Evolutionary conservation across 2,329 filamentous ascomycete species (phyloP).

Genomic region (Arthrinium phaeospermum): DNA sequence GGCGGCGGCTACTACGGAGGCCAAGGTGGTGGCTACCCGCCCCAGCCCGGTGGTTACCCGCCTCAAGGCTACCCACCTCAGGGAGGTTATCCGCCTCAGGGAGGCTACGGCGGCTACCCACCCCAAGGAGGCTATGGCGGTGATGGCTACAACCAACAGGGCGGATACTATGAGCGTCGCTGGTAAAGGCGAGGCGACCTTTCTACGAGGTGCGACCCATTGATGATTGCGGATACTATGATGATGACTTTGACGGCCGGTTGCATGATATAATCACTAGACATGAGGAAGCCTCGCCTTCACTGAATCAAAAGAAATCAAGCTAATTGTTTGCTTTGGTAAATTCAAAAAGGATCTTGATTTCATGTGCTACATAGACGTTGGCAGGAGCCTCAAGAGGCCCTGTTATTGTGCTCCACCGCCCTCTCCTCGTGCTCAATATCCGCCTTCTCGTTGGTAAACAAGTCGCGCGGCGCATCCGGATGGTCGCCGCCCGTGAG

Average conservation of each 20-base stretch:
- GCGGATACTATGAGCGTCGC: slow-evolving; percentile 5
- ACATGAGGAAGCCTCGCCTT: not conserved
- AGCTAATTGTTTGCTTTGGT: not conserved
- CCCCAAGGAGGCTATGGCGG: not conserved
- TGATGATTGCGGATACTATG: not conserved
- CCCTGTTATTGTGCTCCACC: not conserved
- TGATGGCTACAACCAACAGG: slow-evolving; percentile 9
- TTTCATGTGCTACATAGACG: not conserved
- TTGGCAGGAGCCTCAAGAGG: not conserved
- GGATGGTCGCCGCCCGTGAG: slow-evolving; percentile 7
- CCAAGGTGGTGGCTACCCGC: not conserved
- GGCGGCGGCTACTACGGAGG: too few species aligned
- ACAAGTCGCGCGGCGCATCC: not conserved
- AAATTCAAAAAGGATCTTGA: not conserved
- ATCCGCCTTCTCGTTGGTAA: not conserved
- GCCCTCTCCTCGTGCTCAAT: slow-evolving; percentile 12
- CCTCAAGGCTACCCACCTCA: not conserved
- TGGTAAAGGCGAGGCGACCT: not conserved
- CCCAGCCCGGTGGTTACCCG: not conserved
- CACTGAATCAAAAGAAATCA: not conserved
- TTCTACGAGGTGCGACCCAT: not conserved
- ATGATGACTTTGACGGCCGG: not conserved
- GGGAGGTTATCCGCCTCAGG: not conserved
- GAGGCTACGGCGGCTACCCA: slow-evolving; percentile 9
- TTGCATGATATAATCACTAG: not conserved